A percentile compares a stretch with the other conserved stretches of the same genome.
These are phyloP conservation scores for Phaffia australis DNA, from an alignment of 768 basidiomycete species.

Conservation along the genomic window DNA sequence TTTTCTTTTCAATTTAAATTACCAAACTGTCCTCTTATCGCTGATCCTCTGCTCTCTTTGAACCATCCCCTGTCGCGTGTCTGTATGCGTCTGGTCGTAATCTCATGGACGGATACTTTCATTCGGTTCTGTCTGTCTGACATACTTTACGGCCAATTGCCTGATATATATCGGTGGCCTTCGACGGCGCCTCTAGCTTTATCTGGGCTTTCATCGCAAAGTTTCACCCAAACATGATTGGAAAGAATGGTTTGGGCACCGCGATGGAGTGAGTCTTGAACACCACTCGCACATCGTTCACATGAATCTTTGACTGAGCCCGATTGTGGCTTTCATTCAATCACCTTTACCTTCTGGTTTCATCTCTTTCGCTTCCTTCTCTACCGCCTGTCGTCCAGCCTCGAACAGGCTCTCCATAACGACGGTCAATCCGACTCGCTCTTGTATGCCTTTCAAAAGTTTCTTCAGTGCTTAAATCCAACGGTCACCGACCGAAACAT, in stretches of 20 bases:
- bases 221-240: constrained; percentile 20
- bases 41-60: not conserved
- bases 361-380: too few species aligned
- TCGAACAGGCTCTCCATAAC: constrained; percentile 15
- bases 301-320: not conserved
- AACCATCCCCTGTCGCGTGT: too few species aligned
- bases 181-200: constrained; percentile 11
- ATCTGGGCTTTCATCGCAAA: constrained; percentile 26
- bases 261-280: constrained; percentile 23
- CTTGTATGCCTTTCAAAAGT: constrained; percentile 13
- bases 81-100: too few species aligned
- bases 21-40: not conserved
- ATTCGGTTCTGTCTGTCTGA: not conserved
- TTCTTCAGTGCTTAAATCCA: constrained; percentile 6
- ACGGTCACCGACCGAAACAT: constrained; percentile 4
- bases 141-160: not conserved
- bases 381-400: not conserved
- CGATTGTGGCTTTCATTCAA: not conserved
- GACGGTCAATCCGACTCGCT: constrained; percentile 11
- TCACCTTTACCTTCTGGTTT: too few species aligned
- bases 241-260: constrained; percentile 9
- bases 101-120: too few species aligned
- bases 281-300: not conserved
- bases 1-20: too few species aligned
- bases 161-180: not conserved